Base-by-base conservation (phyloP, 2,329 filamentous ascomycete genomes). In the Talaromyces sp. region DNA sequence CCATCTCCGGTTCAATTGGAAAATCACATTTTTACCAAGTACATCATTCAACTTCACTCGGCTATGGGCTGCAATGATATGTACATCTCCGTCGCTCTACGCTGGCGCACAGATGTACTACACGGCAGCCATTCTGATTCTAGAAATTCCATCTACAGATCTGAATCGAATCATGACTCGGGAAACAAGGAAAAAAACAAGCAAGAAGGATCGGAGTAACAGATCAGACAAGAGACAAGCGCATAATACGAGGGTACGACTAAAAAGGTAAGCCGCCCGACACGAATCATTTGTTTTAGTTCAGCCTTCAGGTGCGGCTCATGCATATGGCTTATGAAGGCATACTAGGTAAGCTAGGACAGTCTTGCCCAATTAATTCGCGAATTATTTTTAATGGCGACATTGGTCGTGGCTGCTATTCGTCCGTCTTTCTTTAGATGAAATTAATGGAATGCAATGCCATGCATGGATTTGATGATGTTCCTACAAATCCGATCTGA, bases 241-340 rank as follows among this genome's bases (percentile, higher is more conserved):
- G 1, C 4, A 47, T 13, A 47, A 54, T 54, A 54, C 50, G 52
- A 56, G 52, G 33, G 25, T n/a, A 22, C 33, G 6, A 22, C 5
- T 15, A 22, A 37, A 56, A 22, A 15, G 33, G 52, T 10, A 37
- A 37, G 33, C 49, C 22, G 13, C 13, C 8, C 25, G 13, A 49
- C 50, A 19, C 27, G 17, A 52, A 52, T 52, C 27, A 19, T 19
- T 54, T 37, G 15, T 37, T 15, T 56, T 13, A 17, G 33, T 56
- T 56, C 52, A 56, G 52, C 33, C 52, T 19, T 35, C 27, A 35
- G 50, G 50, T 54, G 50, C 27, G 50, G 50, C 50, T 54, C 50
- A 54, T 35, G 50, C 50, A 54, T 7, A 35, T 35, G 50, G 31
- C 17, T 52, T n/a, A 52, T 52, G 25, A 27, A 52, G 47, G 50